Evolutionary conservation across 305 asterid species (phyloP), one percentile per base, ranked within the genome.

Genomic region (Withania somnifera): DNA sequence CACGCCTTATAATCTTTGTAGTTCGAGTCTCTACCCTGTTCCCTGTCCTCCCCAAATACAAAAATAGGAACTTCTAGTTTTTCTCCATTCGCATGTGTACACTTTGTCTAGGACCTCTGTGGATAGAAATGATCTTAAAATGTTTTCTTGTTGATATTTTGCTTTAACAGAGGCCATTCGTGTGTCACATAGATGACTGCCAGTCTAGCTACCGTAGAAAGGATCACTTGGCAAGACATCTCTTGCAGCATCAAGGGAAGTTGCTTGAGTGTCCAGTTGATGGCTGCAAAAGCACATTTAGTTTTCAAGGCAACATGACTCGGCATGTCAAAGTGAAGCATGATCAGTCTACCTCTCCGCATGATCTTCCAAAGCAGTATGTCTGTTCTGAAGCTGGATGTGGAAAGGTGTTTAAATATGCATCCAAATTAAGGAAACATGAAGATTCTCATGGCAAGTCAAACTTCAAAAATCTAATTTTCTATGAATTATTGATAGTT

Each of bases 241-340:
- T 96, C 84, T 90, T 94, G 85, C 97, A 82, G 81, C 98, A 96
- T 87, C 87, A 92, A 85, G 98, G 97, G 67, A 94, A 91, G 85
- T 83, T 92, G 69, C 93, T 92, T 68, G 88, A 89, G 17, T 96
- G 98, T 79, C 88, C 95, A 15, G 61, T 83, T 26, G 89, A 86
- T 82, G 84, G 81, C 68, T 96, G 98, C 80, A 86, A 87, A 17
- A 34, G 20, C 5, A 88, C 81, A 28, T 94, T 94, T 84, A 68
- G 91, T 19, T 73, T 82, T 47, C 91, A 93, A 86, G 93, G 91
- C 53, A 94, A 96, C 82, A 84, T 88, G 94, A 87, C 88, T 52
- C 89, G 97, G 76, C 99, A 96, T 57, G 81, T 82, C 66, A 91
- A 89, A 80, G 97, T 93, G 85, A 84, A 90, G 77, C 99, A 96